A percentile compares a stretch with the other conserved stretches of the same genome.
These are phyloP conservation scores for Aureobasidium sp. DNA, from an alignment of 2,329 filamentous ascomycete genomes.

Conservation along the genomic window DNA sequence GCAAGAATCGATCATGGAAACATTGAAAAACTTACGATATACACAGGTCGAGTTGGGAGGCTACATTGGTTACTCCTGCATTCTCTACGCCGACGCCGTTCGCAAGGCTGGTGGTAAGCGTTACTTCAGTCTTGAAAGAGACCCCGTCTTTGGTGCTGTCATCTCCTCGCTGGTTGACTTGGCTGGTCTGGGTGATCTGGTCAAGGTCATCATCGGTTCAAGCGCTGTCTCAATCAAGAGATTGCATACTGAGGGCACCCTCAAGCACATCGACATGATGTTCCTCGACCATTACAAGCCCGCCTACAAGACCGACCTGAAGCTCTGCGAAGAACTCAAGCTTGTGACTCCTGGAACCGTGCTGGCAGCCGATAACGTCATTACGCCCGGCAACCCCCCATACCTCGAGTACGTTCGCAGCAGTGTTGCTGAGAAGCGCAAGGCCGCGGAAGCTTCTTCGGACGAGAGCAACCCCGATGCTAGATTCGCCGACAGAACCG, in stretches of 20 bases:
- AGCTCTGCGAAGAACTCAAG: constrained; percentile 64
- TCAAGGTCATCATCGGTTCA: constrained; percentile 62
- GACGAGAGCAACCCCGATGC: constrained; percentile 28
- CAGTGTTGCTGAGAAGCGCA: constrained; percentile 53
- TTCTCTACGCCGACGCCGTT: constrained; percentile 63
- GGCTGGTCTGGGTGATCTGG: constrained; percentile 61
- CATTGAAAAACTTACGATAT: constrained; percentile 17
- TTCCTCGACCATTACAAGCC: constrained; percentile 80
- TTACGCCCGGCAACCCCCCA: constrained; percentile 62
- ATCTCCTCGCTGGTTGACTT: constrained; percentile 62
- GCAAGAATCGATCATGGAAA: constrained; percentile 1
- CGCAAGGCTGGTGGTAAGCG: constrained; percentile 53
- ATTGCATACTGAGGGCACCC: constrained; percentile 45
- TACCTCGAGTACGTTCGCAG: constrained; percentile 64
- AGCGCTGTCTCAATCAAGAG: constrained; percentile 58
- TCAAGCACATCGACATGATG: constrained; percentile 59
- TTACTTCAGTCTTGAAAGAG: constrained; percentile 66
- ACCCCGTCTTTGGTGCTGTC: constrained; percentile 64
- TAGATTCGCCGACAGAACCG: constrained; percentile 37
- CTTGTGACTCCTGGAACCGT: constrained; percentile 56
- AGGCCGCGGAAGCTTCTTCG: constrained; percentile 28
- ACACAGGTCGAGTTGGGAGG: constrained; percentile 63
- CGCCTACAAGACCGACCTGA: constrained; percentile 64
- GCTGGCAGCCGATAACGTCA: constrained; percentile 61
- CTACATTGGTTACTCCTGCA: constrained; percentile 74